phyloP scores from a whole-genome alignment of 2,329 filamentous ascomycete genomes.

The Diaporthe ilicicola region DNA sequence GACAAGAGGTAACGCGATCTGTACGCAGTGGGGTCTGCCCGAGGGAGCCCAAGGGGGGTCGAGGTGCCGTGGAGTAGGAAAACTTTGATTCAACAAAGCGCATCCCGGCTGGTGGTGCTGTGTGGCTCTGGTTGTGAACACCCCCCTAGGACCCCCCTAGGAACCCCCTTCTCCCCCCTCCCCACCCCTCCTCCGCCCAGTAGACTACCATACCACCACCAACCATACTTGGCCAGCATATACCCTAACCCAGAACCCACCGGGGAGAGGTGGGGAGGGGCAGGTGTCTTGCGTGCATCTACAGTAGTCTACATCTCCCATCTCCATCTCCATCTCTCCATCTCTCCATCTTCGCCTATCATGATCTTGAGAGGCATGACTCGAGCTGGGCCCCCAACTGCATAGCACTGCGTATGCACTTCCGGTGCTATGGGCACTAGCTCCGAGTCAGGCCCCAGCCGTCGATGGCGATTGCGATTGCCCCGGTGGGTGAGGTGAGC shows the following conservation, averaged over 20 bases:
- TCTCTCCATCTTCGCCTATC: slow-evolving; percentile 9
- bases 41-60: neutral
- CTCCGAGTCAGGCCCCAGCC: neutral
- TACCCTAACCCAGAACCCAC: slow-evolving; percentile 8
- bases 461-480: neutral
- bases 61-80: neutral
- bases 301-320: too few relatives aligned
- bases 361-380: slow-evolving; percentile 10
- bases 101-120: neutral
- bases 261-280: too few relatives aligned
- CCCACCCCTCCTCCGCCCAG: too few relatives aligned
- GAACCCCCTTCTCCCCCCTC: too few relatives aligned
- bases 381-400: neutral
- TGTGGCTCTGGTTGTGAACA: too few relatives aligned
- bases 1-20: slow-evolving; percentile 24
- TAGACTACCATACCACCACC: too few relatives aligned
- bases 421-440: slow-evolving; percentile 5
- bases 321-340: neutral
- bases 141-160: too few relatives aligned
- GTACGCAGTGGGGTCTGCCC: slow-evolving; percentile 5
- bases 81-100: slow-evolving; percentile 24
- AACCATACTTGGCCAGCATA: too few relatives aligned
- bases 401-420: neutral
- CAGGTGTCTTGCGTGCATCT: too few relatives aligned
- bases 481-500: slow-evolving; percentile 9